Conservation (phyloP, 176 grass and related monocot genomes). For the Thinopyrum elongatum region DNA sequence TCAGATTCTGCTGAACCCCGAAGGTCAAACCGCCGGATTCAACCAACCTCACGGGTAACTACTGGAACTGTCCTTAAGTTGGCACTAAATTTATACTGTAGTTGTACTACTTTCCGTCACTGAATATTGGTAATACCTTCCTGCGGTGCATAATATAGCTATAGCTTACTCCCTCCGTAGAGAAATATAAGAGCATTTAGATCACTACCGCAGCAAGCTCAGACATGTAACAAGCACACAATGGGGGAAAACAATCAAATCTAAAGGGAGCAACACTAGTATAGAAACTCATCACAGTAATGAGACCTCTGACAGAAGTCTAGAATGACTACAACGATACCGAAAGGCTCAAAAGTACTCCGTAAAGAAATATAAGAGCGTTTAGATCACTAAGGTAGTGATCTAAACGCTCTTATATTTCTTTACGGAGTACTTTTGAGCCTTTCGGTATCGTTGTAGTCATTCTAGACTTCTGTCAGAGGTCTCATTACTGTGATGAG, state of each 20-base stretch:
- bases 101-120: neutral
- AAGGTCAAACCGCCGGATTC: conserved; percentile 88
- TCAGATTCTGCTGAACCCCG: conserved; percentile 68
- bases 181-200: too few relatives aligned
- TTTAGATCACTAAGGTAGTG: too few relatives aligned
- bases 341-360: neutral
- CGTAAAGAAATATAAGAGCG: too few relatives aligned
- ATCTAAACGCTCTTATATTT: too few relatives aligned
- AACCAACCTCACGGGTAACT: conserved; percentile 90
- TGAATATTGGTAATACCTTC: neutral
- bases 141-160: conserved; percentile 24
- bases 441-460: conserved; percentile 8
- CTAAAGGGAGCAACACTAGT: neutral
- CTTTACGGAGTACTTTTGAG: neutral
- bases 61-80: neutral
- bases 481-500: neutral
- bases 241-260: neutral
- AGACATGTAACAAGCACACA: neutral
- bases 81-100: neutral
- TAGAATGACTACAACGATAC: conserved; percentile 5
- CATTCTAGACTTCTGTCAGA: neutral
- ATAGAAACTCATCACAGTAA: conserved; percentile 9
- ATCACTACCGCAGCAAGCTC: neutral
- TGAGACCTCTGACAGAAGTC: neutral
- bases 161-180: neutral